phyloP scores from a whole-genome alignment of 305 asterid genomes.

The Solanum hybrid region DNA sequence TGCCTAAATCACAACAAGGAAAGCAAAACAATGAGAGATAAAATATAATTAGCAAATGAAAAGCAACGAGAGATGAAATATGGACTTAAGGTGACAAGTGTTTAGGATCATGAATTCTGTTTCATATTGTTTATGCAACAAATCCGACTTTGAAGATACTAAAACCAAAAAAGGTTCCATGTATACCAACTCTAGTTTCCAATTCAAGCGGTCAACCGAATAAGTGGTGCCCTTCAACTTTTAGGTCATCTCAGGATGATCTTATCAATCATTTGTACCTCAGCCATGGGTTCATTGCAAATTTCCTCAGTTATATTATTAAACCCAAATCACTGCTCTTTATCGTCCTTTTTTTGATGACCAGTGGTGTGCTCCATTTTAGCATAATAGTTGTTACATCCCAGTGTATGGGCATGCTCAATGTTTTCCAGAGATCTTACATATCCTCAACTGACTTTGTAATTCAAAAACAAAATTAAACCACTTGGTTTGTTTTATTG shows the following conservation, averaged over 20 bases:
- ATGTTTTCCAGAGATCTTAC: neutral
- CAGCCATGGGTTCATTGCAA: neutral
- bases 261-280: neutral
- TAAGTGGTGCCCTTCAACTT: neutral
- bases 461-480: neutral
- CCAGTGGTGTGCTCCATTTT: neutral
- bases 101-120: neutral
- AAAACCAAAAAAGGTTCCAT: neutral
- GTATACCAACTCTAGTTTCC: neutral
- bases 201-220: neutral
- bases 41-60: conserved; percentile 3
- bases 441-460: neutral
- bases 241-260: neutral
- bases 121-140: neutral
- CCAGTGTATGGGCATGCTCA: neutral
- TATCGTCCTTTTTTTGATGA: neutral
- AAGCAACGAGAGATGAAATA: neutral
- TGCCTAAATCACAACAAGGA: conserved; percentile 38
- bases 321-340: neutral
- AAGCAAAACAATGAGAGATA: neutral
- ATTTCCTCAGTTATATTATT: neutral
- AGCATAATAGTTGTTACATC: neutral
- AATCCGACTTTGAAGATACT: neutral
- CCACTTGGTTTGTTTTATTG: neutral
- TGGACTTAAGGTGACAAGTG: neutral